Percentiles rank a stretch among this genome's conserved stretches.
These are phyloP conservation scores for Rhizopogon vulgaris DNA, from an alignment of 768 basidiomycete species.

Conservation along the genomic window DNA sequence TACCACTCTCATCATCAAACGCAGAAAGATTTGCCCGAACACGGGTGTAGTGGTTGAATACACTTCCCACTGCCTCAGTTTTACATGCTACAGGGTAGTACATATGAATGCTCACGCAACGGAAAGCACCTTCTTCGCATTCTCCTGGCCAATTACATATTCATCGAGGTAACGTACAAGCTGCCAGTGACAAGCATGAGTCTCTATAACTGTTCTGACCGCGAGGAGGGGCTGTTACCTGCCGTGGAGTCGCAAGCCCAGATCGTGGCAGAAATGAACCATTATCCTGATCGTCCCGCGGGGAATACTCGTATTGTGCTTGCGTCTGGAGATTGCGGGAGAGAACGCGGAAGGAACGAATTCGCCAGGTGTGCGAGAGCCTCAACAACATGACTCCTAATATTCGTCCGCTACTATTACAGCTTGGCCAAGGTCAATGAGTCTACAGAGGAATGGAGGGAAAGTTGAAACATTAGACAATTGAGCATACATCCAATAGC, in stretches of 20 bases:
- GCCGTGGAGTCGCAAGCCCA: conserved; percentile 53
- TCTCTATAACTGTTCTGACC: background rate
- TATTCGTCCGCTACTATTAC: background rate
- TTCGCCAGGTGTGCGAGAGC: conserved; percentile 17
- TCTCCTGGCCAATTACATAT: conserved; percentile 87
- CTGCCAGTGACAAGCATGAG: conserved; percentile 31
- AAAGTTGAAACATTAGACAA: no score
- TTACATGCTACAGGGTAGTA: conserved; percentile 1
- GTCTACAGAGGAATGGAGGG: background rate
- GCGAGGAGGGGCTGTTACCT: conserved; percentile 26
- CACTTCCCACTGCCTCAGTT: conserved; percentile 37
- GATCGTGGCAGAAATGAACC: conserved; percentile 33
- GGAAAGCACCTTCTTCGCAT: conserved; percentile 88
- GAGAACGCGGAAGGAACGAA: conserved; percentile 21
- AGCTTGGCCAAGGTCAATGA: background rate
- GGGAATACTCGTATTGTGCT: conserved; percentile 39
- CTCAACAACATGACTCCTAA: conserved; percentile 13
- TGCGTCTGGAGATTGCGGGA: conserved; percentile 49
- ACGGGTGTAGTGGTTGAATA: conserved; percentile 94
- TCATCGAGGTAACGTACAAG: conserved; percentile 81
- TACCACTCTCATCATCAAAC: conserved; percentile 31
- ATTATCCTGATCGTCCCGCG: conserved; percentile 26
- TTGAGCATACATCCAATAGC: background rate
- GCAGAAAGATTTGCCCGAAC: conserved; percentile 64
- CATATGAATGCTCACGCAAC: conserved; percentile 67